Evolutionary conservation across 129 eudicot species (phyloP).

Genomic region (Daucus carota): DNA sequence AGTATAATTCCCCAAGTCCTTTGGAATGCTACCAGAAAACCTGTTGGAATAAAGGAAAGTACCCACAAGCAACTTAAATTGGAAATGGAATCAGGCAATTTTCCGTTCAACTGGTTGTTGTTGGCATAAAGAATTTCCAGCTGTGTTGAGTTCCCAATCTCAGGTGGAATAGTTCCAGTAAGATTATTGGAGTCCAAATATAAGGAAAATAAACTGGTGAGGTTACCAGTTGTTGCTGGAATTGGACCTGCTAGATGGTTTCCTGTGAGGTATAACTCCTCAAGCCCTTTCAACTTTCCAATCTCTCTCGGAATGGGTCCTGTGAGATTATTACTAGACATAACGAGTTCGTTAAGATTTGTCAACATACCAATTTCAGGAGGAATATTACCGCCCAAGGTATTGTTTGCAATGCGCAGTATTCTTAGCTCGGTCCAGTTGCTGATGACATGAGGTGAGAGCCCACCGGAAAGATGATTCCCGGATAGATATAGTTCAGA

Average conservation of each 20-base stretch:
- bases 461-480: conserved; percentile 46
- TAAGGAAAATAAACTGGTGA: not conserved
- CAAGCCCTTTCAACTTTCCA: not conserved
- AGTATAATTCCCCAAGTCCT: conserved; percentile 43
- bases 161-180: conserved; percentile 24
- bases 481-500: conserved; percentile 39
- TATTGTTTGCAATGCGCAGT: too few relatives aligned
- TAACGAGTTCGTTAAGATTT: too few relatives aligned
- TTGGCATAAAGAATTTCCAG: conserved; percentile 36
- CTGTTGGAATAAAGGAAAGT: conserved; percentile 31
- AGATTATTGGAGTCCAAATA: not conserved
- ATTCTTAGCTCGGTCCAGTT: conserved; percentile 42
- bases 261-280: not conserved
- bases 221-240: not conserved
- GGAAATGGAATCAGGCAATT: conserved; percentile 46
- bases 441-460: conserved; percentile 39
- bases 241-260: not conserved
- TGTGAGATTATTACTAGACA: too few relatives aligned
- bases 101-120: conserved; percentile 42
- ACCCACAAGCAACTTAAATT: conserved; percentile 24
- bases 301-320: not conserved
- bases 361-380: too few relatives aligned
- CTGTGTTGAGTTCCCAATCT: conserved; percentile 46
- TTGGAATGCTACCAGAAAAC: conserved; percentile 40
- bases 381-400: too few relatives aligned